Base-by-base conservation (phyloP, 1,139 yeast species). In the Taphrina betulina region DNA sequence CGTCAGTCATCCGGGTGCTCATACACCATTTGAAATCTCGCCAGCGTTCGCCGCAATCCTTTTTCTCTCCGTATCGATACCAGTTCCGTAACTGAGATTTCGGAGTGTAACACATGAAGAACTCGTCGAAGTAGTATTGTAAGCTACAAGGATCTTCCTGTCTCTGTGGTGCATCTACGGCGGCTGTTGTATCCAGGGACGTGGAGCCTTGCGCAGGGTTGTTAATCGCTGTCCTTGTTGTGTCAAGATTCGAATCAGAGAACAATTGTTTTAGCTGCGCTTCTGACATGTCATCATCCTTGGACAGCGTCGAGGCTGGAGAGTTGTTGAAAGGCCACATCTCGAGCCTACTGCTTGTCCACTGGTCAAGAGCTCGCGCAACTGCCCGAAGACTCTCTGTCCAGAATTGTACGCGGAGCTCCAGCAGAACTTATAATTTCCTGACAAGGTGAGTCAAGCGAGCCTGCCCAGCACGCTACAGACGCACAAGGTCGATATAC, bases 31-130 rank as follows among this genome's bases (percentile, higher is more conserved):
- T 54, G 38, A 56, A 45, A 19, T 58, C 60, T 14, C 40, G 36
- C 55, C 59, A 58, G 7, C 48, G 40, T 43, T 50, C 57, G n/a
- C 37, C 46, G 19, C 60, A 58, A 12, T 44, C 57, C 35, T 57
- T 53, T 23, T 50, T 40, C 31, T 45, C 55, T 2, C 60, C 60
- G 33, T 58, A 58, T 5, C 60, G 60, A 23, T 58, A 58, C 50
- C 57, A 58, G 28, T 57, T 45, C n/a, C 52, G 36, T 16, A 57
- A 26, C n/a, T 57, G 60, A 4, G 57, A 45, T 20, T 48, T 42
- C 12, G 54, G 53, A 5, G 60, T 58, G 29, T 57, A 58, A 33
- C 60, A 58, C 60, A 58, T 58, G 45, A 57, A 53, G 44, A 53
- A 48, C n/a, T 51, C 48, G 38, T 58, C 60, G 46, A 58, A 58